phyloP scores from a whole-genome alignment of 192 early-diverging fungal genomes.

The Rhizophagus clarus region DNA sequence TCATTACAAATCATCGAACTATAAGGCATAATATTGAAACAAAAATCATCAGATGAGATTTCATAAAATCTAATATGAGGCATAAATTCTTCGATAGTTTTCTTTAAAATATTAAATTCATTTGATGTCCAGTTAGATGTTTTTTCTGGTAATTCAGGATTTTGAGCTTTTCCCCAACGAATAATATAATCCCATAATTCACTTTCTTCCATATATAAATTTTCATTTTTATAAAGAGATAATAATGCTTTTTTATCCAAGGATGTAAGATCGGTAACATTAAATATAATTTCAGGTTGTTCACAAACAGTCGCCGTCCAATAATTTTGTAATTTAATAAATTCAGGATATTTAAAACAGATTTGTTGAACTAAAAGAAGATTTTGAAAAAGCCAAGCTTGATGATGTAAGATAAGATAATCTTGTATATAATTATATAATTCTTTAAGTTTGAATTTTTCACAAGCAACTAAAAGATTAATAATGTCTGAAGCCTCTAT shows the following conservation, averaged over 20 bases:
- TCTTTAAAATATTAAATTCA: not conserved
- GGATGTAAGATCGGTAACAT: not conserved
- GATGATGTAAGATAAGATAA: not conserved
- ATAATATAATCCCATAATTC: slow-evolving; percentile 12
- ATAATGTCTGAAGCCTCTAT: not conserved
- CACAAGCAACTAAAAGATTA: not conserved
- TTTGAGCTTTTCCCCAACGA: slow-evolving; percentile 15
- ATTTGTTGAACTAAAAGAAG: not conserved
- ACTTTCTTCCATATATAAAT: slow-evolving; percentile 9
- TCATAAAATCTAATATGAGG: not conserved
- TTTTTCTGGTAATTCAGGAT: not conserved
- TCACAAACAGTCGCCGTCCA: not conserved
- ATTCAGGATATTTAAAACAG: not conserved
- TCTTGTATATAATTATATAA: slow-evolving; percentile 10
- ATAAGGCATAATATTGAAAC: not conserved
- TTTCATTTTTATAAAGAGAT: not conserved
- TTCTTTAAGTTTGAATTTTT: slow-evolving; percentile 9
- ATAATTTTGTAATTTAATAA: not conserved
- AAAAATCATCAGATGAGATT: not conserved
- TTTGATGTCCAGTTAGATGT: not conserved
- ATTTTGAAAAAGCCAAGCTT: not conserved
- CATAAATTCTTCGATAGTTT: not conserved
- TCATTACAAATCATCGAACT: not conserved
- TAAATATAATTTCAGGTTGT: not conserved
- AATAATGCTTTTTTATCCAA: not conserved